Evolutionary conservation across 2,329 filamentous ascomycete genomes (phyloP), one percentile per base, ranked within the genome.

Genomic region (Pseudopyricularia cyperi): DNA sequence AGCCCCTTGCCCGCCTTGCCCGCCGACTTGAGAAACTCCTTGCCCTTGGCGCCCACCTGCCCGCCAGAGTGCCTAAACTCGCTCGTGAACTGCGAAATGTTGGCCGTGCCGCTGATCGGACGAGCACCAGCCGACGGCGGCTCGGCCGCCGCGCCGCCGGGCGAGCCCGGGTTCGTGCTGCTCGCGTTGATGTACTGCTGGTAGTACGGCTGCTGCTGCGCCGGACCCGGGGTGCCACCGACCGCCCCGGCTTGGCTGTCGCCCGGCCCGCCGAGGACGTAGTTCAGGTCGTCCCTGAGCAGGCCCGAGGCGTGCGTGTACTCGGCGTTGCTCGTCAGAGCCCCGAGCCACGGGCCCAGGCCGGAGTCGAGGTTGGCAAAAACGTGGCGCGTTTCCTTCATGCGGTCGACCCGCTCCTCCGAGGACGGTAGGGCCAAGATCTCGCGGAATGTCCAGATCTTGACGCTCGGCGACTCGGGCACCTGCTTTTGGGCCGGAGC

Each of bases 1-100:
- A 96, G 68, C 51, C 90, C 91, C 71, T 95, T 95, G 48, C 90
- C 89, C 54, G 89, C 88, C 64, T 88, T 89, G 51, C 88, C 89
- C 52, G 90, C 90, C 22, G 85, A 84, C 57, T 93, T 87, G 63
- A 96, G 76, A 28, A 96, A 71, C 61, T 94, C 89, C 70, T 95
- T 96, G 65, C 90, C 83, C 71, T 90, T 91, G 37, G 83, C 78
- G 59, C 88, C 85, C 64, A 90, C 79, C 61, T 85, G 80, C 57
- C 77, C 73, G 55, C 76, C 69, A 48, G 79, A 79, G 54, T 74
- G 71, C 42, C 73, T 73, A 57, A 79, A 74, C 34, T 70, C 66
- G 61, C 70, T 70, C 52, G 48, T 56, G 48, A 69, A 68, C 52
- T 72, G 68, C 46, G 66, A 64, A 7, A 65, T 61, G 39, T 62